phyloP scores from a whole-genome alignment of 139 green algal genomes.

The Volvox reticuliferus region DNA sequence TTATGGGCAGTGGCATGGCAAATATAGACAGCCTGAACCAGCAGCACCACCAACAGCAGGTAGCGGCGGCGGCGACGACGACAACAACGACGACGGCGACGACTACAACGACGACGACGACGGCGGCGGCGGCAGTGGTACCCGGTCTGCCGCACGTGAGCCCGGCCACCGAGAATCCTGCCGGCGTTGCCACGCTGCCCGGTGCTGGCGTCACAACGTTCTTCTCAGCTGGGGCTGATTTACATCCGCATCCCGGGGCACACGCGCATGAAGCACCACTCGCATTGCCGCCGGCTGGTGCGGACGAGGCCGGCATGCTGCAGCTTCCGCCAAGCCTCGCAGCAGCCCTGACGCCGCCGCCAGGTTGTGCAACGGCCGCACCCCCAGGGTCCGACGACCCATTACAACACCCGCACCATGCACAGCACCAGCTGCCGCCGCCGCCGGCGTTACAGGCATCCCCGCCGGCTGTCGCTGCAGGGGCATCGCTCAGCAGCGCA shows the following conservation, averaged over 20 bases:
- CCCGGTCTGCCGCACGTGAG: neutral
- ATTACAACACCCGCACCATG: neutral
- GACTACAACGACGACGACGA: too few relatives aligned
- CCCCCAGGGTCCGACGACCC: neutral
- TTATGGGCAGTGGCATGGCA: neutral
- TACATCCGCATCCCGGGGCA: too few relatives aligned
- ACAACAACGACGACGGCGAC: neutral
- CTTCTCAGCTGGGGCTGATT: too few relatives aligned
- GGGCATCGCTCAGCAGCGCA: neutral
- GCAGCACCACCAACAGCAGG: conserved; percentile 7
- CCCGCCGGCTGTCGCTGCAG: neutral
- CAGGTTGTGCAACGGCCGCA: neutral
- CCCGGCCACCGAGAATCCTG: too few relatives aligned
- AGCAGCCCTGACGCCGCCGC: neutral
- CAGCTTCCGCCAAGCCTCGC: neutral
- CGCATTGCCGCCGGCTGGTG: neutral
- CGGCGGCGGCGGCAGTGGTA: neutral
- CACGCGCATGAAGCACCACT: neutral
- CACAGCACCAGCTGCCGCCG: neutral
- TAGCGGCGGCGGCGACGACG: neutral
- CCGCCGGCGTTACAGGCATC: neutral
- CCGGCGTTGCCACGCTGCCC: too few relatives aligned
- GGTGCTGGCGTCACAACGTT: too few relatives aligned
- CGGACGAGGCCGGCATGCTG: neutral
- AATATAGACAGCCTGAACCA: neutral